Base-by-base conservation (phyloP, 495 filamentous ascomycete species). In the Parathielavia appendiculata region DNA sequence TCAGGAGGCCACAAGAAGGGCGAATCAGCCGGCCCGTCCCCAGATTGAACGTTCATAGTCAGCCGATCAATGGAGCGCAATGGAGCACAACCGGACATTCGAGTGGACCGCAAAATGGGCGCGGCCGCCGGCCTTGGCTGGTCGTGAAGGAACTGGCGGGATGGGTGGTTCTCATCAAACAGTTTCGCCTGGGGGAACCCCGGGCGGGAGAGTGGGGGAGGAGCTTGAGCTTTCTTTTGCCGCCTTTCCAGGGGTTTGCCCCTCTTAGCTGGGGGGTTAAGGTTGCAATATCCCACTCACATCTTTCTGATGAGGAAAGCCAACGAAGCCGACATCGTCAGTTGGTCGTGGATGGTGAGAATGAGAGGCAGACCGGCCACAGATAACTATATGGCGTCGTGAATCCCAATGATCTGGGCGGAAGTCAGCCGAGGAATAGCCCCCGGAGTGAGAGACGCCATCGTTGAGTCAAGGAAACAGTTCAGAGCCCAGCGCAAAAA, bases 141-240 rank as follows among this genome's bases (percentile, higher is more conserved):
- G 22, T 45, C 41, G 38, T 41, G 22, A 41, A 32, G 26, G 49
- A 26, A 54, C 51, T 23, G 30, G 9, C 16, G 48, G 48, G 35
- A 38, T 13, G 26, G 40, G 39, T 36, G 51, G 16, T 51, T 22
- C 53, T 54, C 51, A 45, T 45, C 40, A 54, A 54, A 54, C 51
- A 23, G 23, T 34, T 8, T 13, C 19, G 32, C 17, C 34, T 20
- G 4, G 9, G 17, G 17, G 13, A 23, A 36, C 38, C 22, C 38
- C n/a, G 17, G 44, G 13, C 43, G 34, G 32, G n/a, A 30, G 32
- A 56, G 54, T 47, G 54, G 43, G 54, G 54, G 54, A 45, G 19
- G 5, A 10, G 50, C 11, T 13, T 4, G 48, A 11, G 22, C 30
- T 26, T 30, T 30, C 14, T 38, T 45, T 45, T 26, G 40, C 32